Base-by-base conservation (phyloP, 2,329 filamentous ascomycete species). In the Talaromyces amestolkiae region DNA sequence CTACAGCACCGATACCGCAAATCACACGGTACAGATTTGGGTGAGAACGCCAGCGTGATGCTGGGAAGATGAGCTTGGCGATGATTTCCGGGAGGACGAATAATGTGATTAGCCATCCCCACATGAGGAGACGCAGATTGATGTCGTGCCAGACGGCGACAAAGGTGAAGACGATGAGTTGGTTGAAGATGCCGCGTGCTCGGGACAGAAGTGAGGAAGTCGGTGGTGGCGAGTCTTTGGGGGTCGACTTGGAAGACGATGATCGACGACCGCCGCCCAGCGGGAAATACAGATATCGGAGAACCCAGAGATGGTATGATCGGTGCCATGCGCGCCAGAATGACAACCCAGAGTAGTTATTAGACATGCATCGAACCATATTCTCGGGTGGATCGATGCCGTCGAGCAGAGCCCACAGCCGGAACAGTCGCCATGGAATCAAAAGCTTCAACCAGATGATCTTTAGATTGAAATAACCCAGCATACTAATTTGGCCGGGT, bases 131-230 rank as follows among this genome's bases (percentile, higher is more conserved):
- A 10, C 90, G 87, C 35, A 98, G 85, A 79, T 96, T 90, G 73
- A 99, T 96, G 72, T 99, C 95, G 79, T 99, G 95, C 95, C 95
- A 99, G 33, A 99, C 83, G 0, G 95, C 96, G 27, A 99, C 95
- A 73, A 99, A 99, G 0, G 93, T 97, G 76, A 99, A 99, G 37
- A 97, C 91, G 4, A 89, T 80, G 2, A 96, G 82, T 75, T 92
- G 95, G 65, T 94, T 97, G 61, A 87, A 72, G 2, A 94, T 82
- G 0, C 88, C 88, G 47, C 84, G 77, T 17, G 86, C 82, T 53
- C 84, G 87, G 22, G 80, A 77, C 43, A 80, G 78, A 35, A 78
- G 69, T 72, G 81, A 35, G 15, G 61, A 22, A 11, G 41, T 56
- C 11, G 58, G 11, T 6, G 39, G n/a, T 24, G 24, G 68, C 41